Evolutionary conservation across 2,329 filamentous ascomycete species (phyloP).

Genomic region (Canariomyces notabilis): DNA sequence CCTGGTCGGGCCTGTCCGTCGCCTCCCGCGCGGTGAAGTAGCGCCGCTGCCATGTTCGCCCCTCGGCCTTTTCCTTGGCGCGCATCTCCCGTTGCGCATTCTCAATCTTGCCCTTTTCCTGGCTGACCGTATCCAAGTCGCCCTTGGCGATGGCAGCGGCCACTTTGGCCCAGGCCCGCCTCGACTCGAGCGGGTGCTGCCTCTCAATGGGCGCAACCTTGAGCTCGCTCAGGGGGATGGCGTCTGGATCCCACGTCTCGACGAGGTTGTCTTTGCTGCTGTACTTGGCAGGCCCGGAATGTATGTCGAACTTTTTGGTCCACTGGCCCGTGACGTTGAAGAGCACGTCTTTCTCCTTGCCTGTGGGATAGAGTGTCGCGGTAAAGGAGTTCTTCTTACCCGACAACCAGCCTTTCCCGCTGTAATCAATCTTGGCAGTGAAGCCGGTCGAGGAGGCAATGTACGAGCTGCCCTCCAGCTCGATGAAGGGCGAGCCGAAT

Average conservation of each 20-base stretch:
- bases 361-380: slow-evolving; percentile 66
- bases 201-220: slow-evolving; percentile 65
- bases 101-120: slow-evolving; percentile 85
- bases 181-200: slow-evolving; percentile 82
- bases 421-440: slow-evolving; percentile 86
- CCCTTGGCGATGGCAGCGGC: slow-evolving; percentile 73
- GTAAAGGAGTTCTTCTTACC: slow-evolving; percentile 92
- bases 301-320: slow-evolving; percentile 77
- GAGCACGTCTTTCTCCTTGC: slow-evolving; percentile 65
- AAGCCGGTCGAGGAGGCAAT: slow-evolving; percentile 85
- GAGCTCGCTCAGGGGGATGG: slow-evolving; percentile 59
- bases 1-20: slow-evolving; percentile 39
- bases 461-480: slow-evolving; percentile 78
- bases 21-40: slow-evolving; percentile 70
- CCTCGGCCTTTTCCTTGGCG: slow-evolving; percentile 68
- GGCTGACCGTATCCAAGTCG: slow-evolving; percentile 74
- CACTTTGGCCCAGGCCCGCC: slow-evolving; percentile 83
- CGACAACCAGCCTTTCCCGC: slow-evolving; percentile 87
- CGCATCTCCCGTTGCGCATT: slow-evolving; percentile 74
- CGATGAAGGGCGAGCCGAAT: slow-evolving; percentile 80
- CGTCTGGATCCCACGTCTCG: slow-evolving; percentile 56
- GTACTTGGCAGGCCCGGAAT: slow-evolving; percentile 55
- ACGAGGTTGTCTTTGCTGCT: slow-evolving; percentile 45
- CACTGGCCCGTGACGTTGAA: slow-evolving; percentile 89
- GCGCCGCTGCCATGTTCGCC: slow-evolving; percentile 70